Evolutionary conservation across 345 rosid species (phyloP), one percentile per base, ranked within the genome.

Genomic region (Kernera saxatilis): DNA sequence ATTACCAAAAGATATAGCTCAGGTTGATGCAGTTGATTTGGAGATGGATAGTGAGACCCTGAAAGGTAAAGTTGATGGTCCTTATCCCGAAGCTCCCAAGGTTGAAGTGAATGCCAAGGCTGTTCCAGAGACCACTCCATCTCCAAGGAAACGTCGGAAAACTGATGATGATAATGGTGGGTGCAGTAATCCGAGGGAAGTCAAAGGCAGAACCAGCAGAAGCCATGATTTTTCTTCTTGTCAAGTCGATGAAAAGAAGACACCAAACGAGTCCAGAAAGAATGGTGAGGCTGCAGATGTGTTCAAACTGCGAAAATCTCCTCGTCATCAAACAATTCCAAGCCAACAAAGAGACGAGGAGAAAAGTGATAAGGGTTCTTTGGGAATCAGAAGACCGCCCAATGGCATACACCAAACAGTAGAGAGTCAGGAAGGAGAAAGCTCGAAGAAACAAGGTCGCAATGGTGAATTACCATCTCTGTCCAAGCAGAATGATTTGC

Each of bases 1-100:
- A 67, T 70, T 92, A 57, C 98, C 96, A 46, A 54, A 69, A 29
- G 13, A 76, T 69, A 46, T 55, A 7, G 26, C 13, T 70, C 74
- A 64, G 55, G 71, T 62, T 56, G 19, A 74, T 55, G 59, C 2
- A 2, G 71, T 70, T 22, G 50, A 40, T 35, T 8, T 30, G 63
- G 72, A 57, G 63, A 71, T 49, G 64, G 56, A 71, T 21, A 55
- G 32, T 32, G 70, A 60, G 52, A 71, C 64, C 46, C 55, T 25
- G 49, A 75, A 58, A 57, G 27, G 51, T 61, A 70, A 68, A 36
- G 69, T 55, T 43, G 69, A 44, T 67, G 54, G 46, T 41, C 61
- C 44, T n/a, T 33, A 23, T 56, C 64, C 65, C 15, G 50, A 62
- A 36, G 69, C 72, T 51, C 26, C 51, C 32, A 59, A 73, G 58